Evolutionary conservation across 2,329 filamentous ascomycete genomes (phyloP).

Genomic region (Fusarium sp.): DNA sequence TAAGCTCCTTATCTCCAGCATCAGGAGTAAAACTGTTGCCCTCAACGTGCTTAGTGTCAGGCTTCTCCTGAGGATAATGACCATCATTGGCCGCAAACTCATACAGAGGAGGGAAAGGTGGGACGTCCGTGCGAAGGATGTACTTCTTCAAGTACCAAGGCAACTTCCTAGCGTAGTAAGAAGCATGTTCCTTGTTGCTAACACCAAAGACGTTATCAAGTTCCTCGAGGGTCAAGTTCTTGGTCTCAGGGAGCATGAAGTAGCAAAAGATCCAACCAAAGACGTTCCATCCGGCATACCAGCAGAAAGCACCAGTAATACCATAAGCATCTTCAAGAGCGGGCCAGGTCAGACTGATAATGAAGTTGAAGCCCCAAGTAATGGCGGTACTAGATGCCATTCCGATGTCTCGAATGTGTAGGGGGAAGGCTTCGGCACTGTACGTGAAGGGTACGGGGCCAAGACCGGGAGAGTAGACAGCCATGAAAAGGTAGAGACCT

Average conservation of each 20-base stretch:
- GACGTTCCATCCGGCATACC: conserved; percentile 54
- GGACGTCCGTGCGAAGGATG: conserved; percentile 45
- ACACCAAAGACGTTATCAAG: conserved; percentile 51
- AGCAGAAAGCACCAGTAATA: conserved; percentile 54
- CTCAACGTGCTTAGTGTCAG: conserved; percentile 17
- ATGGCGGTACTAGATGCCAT: conserved; percentile 62
- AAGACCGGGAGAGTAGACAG: conserved; percentile 62
- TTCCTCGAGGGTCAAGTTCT: conserved; percentile 52
- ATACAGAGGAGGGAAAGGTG: conserved; percentile 49
- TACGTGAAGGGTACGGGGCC: conserved; percentile 71
- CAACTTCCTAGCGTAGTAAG: conserved; percentile 49
- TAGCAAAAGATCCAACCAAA: conserved; percentile 51
- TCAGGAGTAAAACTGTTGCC: fast-evolving
- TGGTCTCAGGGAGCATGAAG: conserved; percentile 53
- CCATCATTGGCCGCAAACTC: conserved; percentile 43
- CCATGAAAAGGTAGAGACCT: conserved; percentile 56
- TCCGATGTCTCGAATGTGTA: conserved; percentile 66
- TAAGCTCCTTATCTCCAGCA: background rate
- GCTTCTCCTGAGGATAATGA: conserved; percentile 32
- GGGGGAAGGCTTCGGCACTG: conserved; percentile 68
- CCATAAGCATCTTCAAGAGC: conserved; percentile 39
- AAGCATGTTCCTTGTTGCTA: conserved; percentile 47
- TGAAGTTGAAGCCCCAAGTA: conserved; percentile 56
- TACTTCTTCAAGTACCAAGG: conserved; percentile 51
- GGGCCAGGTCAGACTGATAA: conserved; percentile 53